Conservation (phyloP, 2,329 filamentous ascomycete genomes). For the Venturiaceae sp. region DNA sequence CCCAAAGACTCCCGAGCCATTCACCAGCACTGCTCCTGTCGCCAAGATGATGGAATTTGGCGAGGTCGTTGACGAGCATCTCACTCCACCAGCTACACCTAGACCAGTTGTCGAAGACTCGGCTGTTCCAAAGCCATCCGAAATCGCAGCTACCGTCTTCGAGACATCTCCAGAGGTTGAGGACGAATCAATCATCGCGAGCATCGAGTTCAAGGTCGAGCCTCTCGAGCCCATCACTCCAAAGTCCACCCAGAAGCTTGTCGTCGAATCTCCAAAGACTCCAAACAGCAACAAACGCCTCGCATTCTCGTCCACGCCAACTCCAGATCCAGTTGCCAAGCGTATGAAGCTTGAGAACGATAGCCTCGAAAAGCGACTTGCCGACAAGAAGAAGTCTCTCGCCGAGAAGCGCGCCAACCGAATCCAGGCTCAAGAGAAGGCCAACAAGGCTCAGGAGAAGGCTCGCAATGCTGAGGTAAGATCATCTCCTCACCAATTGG, state of each 20-base stretch:
- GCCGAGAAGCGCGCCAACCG: background rate
- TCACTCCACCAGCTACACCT: background rate
- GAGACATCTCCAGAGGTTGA: background rate
- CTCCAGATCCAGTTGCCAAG: background rate
- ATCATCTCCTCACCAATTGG: too few relatives aligned
- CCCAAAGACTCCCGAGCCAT: background rate
- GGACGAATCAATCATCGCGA: background rate
- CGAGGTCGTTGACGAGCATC: background rate
- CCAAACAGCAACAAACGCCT: background rate
- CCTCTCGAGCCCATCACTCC: background rate
- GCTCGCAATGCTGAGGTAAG: background rate
- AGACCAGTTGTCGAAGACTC: background rate
- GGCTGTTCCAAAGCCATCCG: background rate
- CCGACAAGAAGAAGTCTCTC: background rate
- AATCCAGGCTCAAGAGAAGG: background rate
- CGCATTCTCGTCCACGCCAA: background rate
- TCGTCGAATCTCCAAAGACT: background rate
- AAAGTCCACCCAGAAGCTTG: background rate
- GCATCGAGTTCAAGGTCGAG: background rate
- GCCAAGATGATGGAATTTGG: background rate
- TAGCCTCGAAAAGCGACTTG: background rate
- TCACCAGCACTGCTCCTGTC: too few relatives aligned
- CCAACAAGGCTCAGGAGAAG: background rate
- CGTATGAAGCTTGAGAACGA: background rate
- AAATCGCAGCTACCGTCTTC: background rate